phyloP scores from a whole-genome alignment of 2,329 filamentous ascomycete species.

The Moelleriella libera region DNA sequence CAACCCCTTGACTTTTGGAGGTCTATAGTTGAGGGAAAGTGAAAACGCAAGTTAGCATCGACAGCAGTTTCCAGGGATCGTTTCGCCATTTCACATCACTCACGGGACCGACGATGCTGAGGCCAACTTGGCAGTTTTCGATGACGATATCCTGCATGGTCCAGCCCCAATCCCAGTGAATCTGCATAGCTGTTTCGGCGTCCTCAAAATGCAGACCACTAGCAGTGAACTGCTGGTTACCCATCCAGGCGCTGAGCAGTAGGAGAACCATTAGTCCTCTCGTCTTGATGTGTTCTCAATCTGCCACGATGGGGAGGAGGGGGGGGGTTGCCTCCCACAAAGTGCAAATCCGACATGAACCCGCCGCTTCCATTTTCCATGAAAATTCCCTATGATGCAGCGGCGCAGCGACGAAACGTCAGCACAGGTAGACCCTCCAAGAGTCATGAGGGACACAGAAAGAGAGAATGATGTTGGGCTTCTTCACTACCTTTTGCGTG shows the following conservation, averaged over 20 bases:
- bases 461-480: too few relatives aligned
- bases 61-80: too few relatives aligned
- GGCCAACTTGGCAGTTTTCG: conserved; percentile 3
- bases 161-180: conserved; percentile 62
- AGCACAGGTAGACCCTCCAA: too few relatives aligned
- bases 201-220: conserved; percentile 51
- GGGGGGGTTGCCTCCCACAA: conserved; percentile 31
- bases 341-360: conserved; percentile 39
- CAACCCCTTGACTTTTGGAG: conserved; percentile 5
- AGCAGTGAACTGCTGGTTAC: conserved; percentile 56
- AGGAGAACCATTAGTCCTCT: too few relatives aligned
- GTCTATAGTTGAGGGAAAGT: too few relatives aligned
- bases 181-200: conserved; percentile 49
- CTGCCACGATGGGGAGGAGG: neutral
- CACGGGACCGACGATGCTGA: neutral
- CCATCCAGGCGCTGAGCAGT: conserved; percentile 14
- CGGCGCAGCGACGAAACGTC: too few relatives aligned
- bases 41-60: too few relatives aligned
- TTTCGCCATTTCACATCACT: too few relatives aligned
- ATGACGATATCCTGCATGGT: conserved; percentile 53
- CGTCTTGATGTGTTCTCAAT: too few relatives aligned
- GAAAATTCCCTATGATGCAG: conserved; percentile 7
- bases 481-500: too few relatives aligned
- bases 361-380: conserved; percentile 23
- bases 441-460: too few relatives aligned